Base-by-base conservation (phyloP, 208 protist genomes). In the Trypanosoma congolense region DNA sequence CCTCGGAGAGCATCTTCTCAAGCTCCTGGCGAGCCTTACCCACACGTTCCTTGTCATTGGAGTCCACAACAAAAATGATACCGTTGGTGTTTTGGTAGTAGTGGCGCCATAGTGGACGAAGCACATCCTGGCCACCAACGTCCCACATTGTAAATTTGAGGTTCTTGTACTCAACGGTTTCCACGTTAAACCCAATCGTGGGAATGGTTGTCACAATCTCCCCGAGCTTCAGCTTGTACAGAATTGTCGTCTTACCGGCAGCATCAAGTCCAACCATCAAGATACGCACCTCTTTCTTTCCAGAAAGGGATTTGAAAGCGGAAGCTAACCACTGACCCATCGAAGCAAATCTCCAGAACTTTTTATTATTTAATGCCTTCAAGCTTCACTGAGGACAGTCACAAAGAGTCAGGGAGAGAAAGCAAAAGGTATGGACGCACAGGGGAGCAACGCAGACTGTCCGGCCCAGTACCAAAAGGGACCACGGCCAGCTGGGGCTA, bases 251-350 rank as follows among this genome's bases (percentile, higher is more conserved):
- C 78, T 99, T 99, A 56, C 97, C 97, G 18, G 96, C 95, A 45
- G 86, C 96, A 81, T 99, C 97, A 19, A 99, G 85, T 18, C 97
- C 97, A 16, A 99, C 81, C 91, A 99, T 98, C n/a, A 99, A 75
- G 56, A 99, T 98, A 38, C 93, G 87, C 47, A 96, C 86, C 63
- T 99, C 93, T 76, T 97, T 94, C 71, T 98, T 97, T 3, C 93
- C 94, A 61, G 97, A 80, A 31, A 97, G 70, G 22, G 80, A 90
- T 14, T 73, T 80, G 41, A 90, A 85, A 16, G 73, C 65, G n/a
- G 78, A 86, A 16, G 76, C 73, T 40, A 79, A 30, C 51, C 56
- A 68, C 21, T 73, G 57, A 45, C 71, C 65, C 65, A 78, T 74
- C n/a, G 22, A 8, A n/a, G 18, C 21, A 25, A 24, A 46, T 19